These are phyloP conservation scores for Sporothrix protearum DNA, from an alignment of 2,329 filamentous ascomycete species.

Conservation along the genomic window DNA sequence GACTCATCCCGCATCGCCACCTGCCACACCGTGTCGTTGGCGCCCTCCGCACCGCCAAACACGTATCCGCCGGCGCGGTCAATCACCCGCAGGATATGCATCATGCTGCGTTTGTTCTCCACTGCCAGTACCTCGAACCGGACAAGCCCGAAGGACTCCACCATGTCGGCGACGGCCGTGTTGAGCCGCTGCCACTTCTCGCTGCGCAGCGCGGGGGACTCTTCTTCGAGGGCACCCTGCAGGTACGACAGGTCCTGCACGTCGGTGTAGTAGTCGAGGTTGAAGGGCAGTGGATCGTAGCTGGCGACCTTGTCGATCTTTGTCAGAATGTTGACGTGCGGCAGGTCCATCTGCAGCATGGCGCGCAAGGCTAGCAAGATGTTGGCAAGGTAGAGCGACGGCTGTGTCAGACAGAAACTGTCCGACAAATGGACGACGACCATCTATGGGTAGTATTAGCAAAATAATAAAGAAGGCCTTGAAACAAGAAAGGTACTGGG, in stretches of 20 bases:
- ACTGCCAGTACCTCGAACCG: constrained; percentile 91
- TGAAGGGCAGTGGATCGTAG: constrained; percentile 86
- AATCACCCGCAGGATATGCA: constrained; percentile 81
- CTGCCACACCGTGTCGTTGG: constrained; percentile 96
- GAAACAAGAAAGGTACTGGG: too few relatives aligned
- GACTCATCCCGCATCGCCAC: constrained; percentile 80
- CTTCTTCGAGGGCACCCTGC: constrained; percentile 72
- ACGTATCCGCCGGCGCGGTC: constrained; percentile 91
- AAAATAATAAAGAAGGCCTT: neutral
- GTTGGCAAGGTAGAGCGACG: constrained; percentile 92
- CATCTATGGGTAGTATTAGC: constrained; percentile 53
- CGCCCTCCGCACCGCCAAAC: constrained; percentile 84
- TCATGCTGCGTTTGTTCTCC: constrained; percentile 97
- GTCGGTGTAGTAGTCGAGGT: constrained; percentile 95
- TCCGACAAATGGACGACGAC: constrained; percentile 92
- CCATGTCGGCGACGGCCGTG: constrained; percentile 77
- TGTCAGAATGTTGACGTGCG: constrained; percentile 91
- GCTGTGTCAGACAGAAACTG: constrained; percentile 87
- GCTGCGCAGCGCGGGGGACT: constrained; percentile 65
- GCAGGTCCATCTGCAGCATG: constrained; percentile 98
- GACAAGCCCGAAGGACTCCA: constrained; percentile 86
- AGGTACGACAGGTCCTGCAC: constrained; percentile 89
- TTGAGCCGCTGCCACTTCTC: constrained; percentile 82
- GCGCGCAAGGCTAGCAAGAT: constrained; percentile 87
- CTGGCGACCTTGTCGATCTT: constrained; percentile 93